Evolutionary conservation across 2,329 filamentous ascomycete species (phyloP).

Genomic region (Diaporthe amygdali): DNA sequence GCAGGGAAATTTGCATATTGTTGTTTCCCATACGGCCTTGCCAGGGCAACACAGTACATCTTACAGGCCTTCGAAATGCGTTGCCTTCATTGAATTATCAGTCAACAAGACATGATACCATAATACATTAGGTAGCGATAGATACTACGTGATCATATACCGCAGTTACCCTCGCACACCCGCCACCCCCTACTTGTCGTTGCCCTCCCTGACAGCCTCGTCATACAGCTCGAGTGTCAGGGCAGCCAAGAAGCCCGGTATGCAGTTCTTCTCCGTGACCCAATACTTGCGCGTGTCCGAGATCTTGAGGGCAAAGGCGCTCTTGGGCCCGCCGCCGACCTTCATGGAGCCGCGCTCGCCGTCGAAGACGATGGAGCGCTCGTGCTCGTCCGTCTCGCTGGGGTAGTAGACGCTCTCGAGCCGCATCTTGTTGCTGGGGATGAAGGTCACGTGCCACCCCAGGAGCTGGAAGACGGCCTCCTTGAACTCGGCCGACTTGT

Average conservation of each 20-base stretch:
- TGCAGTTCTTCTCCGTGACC: constrained; percentile 92
- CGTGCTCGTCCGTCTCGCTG: constrained; percentile 69
- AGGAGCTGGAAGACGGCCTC: constrained; percentile 91
- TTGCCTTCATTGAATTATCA: neutral
- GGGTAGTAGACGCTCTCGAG: constrained; percentile 88
- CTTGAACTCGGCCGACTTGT: constrained; percentile 92
- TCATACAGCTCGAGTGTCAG: constrained; percentile 95
- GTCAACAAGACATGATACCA: neutral
- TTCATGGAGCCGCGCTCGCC: constrained; percentile 98
- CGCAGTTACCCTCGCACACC: neutral
- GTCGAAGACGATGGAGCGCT: constrained; percentile 82
- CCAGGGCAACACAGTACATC: neutral
- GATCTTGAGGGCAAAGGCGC: constrained; percentile 85
- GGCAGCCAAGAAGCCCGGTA: constrained; percentile 90
- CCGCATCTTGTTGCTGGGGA: constrained; percentile 95
- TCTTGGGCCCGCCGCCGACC: constrained; percentile 87
- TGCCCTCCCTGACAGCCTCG: constrained; percentile 43
- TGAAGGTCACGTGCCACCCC: constrained; percentile 94
- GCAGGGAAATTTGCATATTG: neutral
- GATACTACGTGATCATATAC: neutral
- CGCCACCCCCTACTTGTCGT: neutral
- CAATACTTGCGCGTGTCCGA: constrained; percentile 89
- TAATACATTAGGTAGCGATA: neutral
- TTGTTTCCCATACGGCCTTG: neutral
- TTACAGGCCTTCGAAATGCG: neutral